Base-by-base conservation (phyloP, 768 basidiomycete genomes). In the Asterophora lycoperdoides region DNA sequence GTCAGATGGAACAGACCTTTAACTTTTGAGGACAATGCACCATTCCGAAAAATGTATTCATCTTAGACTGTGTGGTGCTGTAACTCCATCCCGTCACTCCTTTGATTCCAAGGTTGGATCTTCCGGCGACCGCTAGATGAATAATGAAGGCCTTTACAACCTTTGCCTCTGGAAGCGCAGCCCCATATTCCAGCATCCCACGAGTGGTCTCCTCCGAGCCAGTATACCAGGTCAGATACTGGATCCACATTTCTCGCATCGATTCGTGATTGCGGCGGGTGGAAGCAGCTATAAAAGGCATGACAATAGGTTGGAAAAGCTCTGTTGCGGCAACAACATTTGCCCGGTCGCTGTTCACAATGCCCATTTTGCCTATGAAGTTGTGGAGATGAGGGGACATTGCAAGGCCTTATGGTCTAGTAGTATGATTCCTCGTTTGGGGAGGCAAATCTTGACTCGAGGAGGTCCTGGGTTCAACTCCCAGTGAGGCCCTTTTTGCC, bases 391-490 rank as follows among this genome's bases (percentile, higher is more conserved):
- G n/a, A n/a, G n/a, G n/a, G n/a, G n/a, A n/a, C n/a, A n/a, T n/a
- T n/a, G n/a, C 29, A 10, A 5, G 29, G 29, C 29, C 29, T 29
- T 29, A 29, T 29, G 29, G 29, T 54, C 53, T 54, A n/a, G n/a
- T n/a, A n/a, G n/a, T n/a, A n/a, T n/a, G n/a, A n/a, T n/a, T n/a
- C n/a, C n/a, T n/a, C n/a, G 47, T 53, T 53, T 53, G 52, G 52
- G 52, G 14, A n/a, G n/a, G n/a, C n/a, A 0, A 33, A 0, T 23
- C 15, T 3, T n/a, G 1, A 40, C 0, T 53, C 43, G 47, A 53
- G 52, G 52, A 54, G 52, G 52, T 54, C 52, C 26, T 37, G 47
- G 42, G 52, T 54, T 54, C 53, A 54, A 54, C 33, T 54, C 49
- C 44, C 51, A 30, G 26, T 46, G 51, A 53, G 44, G 48, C 48